Evolutionary conservation across 805 yeast species (phyloP).

Genomic region (Suhomyces prunicola): DNA sequence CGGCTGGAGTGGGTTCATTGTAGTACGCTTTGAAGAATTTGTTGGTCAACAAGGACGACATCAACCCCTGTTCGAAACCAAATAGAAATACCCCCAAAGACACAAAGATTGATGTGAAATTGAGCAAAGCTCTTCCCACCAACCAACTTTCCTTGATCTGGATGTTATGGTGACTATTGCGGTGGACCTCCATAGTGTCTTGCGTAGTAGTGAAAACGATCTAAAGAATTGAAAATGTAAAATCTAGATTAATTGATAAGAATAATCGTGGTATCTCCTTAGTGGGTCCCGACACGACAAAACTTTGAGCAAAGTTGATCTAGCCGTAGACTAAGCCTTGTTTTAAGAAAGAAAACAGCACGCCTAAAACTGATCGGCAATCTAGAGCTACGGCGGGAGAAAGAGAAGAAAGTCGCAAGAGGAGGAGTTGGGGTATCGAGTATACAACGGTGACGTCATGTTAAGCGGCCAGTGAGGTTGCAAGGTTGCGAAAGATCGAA

Average conservation of each 20-base stretch:
- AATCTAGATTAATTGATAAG: neutral
- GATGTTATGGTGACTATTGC: slow-evolving; percentile 17
- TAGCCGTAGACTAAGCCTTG: neutral
- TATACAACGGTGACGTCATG: neutral
- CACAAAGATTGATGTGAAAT: slow-evolving; percentile 43
- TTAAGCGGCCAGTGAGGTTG: neutral
- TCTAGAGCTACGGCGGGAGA: neutral
- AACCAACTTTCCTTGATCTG: slow-evolving; percentile 35
- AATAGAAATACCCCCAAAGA: slow-evolving; percentile 43
- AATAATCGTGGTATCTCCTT: neutral
- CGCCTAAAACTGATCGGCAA: neutral
- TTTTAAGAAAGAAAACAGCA: neutral
- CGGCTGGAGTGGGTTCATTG: slow-evolving; percentile 40
- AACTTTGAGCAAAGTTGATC: neutral
- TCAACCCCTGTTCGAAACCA: slow-evolving; percentile 46
- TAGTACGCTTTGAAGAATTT: slow-evolving; percentile 40
- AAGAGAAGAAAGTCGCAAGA: neutral
- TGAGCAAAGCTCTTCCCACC: slow-evolving; percentile 39
- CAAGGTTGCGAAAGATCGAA: neutral
- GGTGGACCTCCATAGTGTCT: neutral
- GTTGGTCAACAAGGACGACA: slow-evolving; percentile 45
- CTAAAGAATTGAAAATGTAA: neutral
- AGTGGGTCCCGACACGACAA: neutral
- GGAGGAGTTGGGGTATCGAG: neutral
- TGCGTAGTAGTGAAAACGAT: slow-evolving; percentile 1